Evolutionary conservation across 192 early-diverging fungal genomes (phyloP).

Genomic region (Phycomyces nitens): DNA sequence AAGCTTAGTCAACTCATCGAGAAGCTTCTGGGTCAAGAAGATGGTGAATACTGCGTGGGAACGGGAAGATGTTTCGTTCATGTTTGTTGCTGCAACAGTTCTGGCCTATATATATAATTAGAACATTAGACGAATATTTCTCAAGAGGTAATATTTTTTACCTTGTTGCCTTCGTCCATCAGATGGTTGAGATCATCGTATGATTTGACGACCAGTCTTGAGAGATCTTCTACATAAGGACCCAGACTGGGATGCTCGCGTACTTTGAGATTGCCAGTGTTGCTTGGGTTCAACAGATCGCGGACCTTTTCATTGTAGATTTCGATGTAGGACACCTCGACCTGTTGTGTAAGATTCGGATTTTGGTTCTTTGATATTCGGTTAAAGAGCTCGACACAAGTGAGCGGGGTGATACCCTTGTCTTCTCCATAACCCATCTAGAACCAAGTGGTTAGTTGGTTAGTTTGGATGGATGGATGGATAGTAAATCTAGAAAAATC

Average conservation of each 20-base stretch:
- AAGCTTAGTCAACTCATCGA: slow-evolving; percentile 46
- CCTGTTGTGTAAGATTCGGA: slow-evolving; percentile 49
- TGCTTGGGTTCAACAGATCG: slow-evolving; percentile 75
- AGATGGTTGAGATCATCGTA: slow-evolving; percentile 65
- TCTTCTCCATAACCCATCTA: slow-evolving; percentile 72
- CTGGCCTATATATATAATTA: slow-evolving; percentile 51
- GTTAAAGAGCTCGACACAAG: slow-evolving; percentile 78
- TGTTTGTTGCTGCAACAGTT: slow-evolving; percentile 89
- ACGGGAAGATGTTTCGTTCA: slow-evolving; percentile 90
- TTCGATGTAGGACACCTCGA: slow-evolving; percentile 88
- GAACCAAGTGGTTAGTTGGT: too few relatives aligned
- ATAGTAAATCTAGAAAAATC: too few relatives aligned
- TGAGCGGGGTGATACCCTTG: slow-evolving; percentile 82
- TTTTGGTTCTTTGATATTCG: slow-evolving; percentile 48
- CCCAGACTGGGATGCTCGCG: slow-evolving; percentile 76
- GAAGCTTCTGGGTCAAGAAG: slow-evolving; percentile 62
- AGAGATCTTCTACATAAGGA: slow-evolving; percentile 92
- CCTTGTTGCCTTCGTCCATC: slow-evolving; percentile 82
- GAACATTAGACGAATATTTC: not conserved
- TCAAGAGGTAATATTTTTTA: slow-evolving; percentile 15
- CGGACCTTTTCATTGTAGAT: slow-evolving; percentile 86
- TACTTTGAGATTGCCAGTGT: slow-evolving; percentile 74
- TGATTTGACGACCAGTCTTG: slow-evolving; percentile 75
- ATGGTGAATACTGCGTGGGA: slow-evolving; percentile 85
- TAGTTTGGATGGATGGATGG: too few relatives aligned